Base-by-base conservation (phyloP, 148 eudicot genomes). In the Cornus florida region DNA sequence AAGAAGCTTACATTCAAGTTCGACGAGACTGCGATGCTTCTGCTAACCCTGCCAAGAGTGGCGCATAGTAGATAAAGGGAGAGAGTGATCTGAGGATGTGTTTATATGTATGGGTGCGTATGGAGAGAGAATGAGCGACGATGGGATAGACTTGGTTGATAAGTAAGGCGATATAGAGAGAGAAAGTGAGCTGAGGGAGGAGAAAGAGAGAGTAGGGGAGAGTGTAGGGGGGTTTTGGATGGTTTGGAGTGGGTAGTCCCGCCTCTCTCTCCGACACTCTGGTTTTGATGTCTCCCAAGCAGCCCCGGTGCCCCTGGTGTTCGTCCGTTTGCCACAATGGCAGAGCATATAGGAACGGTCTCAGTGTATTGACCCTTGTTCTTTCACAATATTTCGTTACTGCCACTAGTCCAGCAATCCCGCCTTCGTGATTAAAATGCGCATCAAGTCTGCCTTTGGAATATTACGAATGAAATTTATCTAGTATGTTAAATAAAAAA, bases 271-370 rank as follows among this genome's bases (percentile, higher is more conserved):
- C 64, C 69, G 59, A 74, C 78, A 68, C 67, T 79, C 73, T 35
- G 31, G 67, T 71, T 70, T 78, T 77, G 67, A 59, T 59, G 75
- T 72, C 73, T 67, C 81, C 70, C 28, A 73, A 43, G 65, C 74
- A 77, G 65, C 74, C n/a, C 67, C 81, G 77, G 81, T 72, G 75
- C 84, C 81, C 84, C 80, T 77, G 77, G 70, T 71, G 74, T 73
- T 67, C 71, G 70, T 73, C 84, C 41, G 38, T 73, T 68, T 7
- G 70, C 84, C 66, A 31, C 67, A 72, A 4, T 5, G 24, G 9
- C 71, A 69, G 6, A 4, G 39, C 35, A 69, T 14, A 69, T 32
- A 69, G 71, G 9, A 7, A 3, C 43, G 10, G 41, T 33, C 19
- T 31, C 8, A 3, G 39, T 32, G 71, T 16, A 62, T 17, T 17